Evolutionary conservation across 1,284 basidiomycete genomes (phyloP).

Genomic region (Cronartium quercuum): DNA sequence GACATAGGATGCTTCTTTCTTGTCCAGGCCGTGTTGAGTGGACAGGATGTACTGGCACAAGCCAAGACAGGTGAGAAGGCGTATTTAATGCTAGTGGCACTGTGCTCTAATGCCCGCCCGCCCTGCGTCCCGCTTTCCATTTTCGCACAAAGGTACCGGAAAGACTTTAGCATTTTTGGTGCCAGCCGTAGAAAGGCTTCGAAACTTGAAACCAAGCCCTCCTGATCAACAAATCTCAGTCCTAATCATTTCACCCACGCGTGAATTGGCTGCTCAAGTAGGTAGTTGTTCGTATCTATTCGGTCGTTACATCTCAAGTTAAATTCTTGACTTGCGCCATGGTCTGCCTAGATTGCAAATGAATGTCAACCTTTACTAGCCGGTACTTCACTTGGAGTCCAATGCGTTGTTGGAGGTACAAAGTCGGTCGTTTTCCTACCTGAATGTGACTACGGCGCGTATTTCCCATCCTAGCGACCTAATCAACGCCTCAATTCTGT

Average conservation of each 20-base stretch:
- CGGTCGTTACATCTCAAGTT: no score
- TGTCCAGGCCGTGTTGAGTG: background rate
- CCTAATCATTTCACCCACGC: conserved; percentile 53
- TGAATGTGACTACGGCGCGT: no score
- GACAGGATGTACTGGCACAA: conserved; percentile 61
- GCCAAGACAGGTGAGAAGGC: conserved; percentile 60
- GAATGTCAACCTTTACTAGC: conserved; percentile 2
- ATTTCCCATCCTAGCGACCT: no score
- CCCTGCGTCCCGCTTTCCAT: background rate
- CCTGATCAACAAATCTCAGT: conserved; percentile 45
- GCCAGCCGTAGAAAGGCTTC: conserved; percentile 66
- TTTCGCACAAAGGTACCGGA: conserved; percentile 61
- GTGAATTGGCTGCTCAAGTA: conserved; percentile 53
- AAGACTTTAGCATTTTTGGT: conserved; percentile 88
- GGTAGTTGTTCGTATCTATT: no score
- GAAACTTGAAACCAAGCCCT: conserved; percentile 42
- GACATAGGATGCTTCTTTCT: background rate
- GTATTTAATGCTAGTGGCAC: background rate
- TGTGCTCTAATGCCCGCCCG: background rate
- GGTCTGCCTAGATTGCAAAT: background rate
- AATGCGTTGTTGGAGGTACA: conserved; percentile 53
- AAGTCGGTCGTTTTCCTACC: conserved; percentile 43
- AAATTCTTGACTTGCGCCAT: background rate
- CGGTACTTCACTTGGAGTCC: conserved; percentile 44
- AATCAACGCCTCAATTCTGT: no score